These are phyloP conservation scores for Heliosperma pusillum DNA, from an alignment of 148 eudicot species.

Conservation along the genomic window DNA sequence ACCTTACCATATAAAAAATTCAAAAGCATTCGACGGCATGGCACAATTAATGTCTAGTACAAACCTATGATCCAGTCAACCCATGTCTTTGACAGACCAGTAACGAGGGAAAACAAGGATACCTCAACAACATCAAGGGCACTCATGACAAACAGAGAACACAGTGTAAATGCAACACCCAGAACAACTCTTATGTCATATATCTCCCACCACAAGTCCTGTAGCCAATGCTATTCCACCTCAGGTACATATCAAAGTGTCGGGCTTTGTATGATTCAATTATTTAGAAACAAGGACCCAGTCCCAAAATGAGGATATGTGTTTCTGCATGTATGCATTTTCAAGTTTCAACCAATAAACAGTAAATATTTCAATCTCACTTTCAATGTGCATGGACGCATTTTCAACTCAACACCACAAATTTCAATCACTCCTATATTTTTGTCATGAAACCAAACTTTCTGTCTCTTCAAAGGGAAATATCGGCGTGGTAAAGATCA, in stretches of 20 bases:
- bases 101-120: neutral
- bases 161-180: neutral
- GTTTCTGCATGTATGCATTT: too few relatives aligned
- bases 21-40: neutral
- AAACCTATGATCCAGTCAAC: neutral
- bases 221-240: neutral
- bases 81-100: neutral
- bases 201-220: neutral
- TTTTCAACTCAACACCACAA: too few relatives aligned
- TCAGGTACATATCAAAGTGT: neutral
- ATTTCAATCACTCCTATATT: neutral
- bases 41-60: neutral
- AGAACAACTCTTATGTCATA: neutral
- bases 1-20: neutral
- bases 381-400: too few relatives aligned
- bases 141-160: neutral
- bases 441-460: neutral
- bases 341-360: too few relatives aligned
- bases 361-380: too few relatives aligned
- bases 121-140: neutral
- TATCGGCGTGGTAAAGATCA: neutral
- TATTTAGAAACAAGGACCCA: neutral
- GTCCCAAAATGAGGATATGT: neutral
- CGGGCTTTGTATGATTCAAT: neutral
- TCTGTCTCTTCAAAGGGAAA: neutral